Percentiles rank a stretch among this genome's conserved stretches.
These are phyloP conservation scores for Stagonosporopsis vannaccii DNA, from an alignment of 2,329 filamentous ascomycete genomes.

Conservation along the genomic window DNA sequence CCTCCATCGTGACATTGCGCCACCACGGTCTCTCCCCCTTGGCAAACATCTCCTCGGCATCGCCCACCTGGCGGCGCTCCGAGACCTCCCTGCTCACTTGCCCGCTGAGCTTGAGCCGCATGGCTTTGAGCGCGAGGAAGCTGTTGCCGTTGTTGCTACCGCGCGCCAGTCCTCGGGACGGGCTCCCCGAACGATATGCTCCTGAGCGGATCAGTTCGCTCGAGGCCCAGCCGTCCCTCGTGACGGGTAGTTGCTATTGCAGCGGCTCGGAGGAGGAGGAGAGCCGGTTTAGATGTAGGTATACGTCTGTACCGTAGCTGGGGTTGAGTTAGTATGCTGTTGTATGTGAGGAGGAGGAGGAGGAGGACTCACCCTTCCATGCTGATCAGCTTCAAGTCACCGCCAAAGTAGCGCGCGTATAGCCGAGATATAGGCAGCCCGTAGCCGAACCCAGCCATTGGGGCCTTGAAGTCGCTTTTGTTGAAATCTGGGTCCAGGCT, in stretches of 20 bases:
- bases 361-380: constrained; percentile 86
- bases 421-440: constrained; percentile 91
- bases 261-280: constrained; percentile 95
- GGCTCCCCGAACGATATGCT: background rate
- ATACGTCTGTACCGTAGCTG: constrained; percentile 97
- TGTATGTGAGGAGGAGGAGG: constrained; percentile 30
- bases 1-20: constrained; percentile 59
- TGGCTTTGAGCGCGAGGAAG: constrained; percentile 58
- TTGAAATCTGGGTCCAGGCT: constrained; percentile 97
- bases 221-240: constrained; percentile 70
- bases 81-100: constrained; percentile 69
- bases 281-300: constrained; percentile 94
- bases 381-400: constrained; percentile 95
- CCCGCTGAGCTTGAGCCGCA: constrained; percentile 73
- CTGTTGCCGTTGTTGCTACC: constrained; percentile 19
- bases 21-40: constrained; percentile 53
- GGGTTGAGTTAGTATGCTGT: background rate
- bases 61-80: constrained; percentile 88
- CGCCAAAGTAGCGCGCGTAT: constrained; percentile 96
- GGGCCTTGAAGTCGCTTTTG: constrained; percentile 98
- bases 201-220: constrained; percentile 40
- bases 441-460: constrained; percentile 99
- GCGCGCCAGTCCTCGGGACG: constrained; percentile 67
- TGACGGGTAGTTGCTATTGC: constrained; percentile 91
- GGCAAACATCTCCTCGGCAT: constrained; percentile 77